Evolutionary conservation across 805 yeast species (phyloP).

Genomic region (Ogataea philodendri): DNA sequence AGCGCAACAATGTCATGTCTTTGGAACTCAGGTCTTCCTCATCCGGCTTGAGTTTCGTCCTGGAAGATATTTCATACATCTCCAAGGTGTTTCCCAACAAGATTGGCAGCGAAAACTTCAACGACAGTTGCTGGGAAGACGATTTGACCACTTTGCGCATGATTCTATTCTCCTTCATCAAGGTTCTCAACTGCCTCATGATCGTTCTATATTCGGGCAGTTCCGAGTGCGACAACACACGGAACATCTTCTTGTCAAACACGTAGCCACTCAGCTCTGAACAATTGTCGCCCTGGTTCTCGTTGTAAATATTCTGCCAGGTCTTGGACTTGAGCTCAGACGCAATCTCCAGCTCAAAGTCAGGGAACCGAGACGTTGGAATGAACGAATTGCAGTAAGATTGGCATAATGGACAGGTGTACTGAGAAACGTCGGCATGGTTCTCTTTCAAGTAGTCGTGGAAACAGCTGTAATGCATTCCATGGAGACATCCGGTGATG

Average conservation of each 20-base stretch:
- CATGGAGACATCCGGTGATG: slow-evolving; percentile 51
- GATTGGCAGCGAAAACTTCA: slow-evolving; percentile 23
- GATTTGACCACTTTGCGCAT: slow-evolving; percentile 16
- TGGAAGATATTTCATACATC: slow-evolving; percentile 57
- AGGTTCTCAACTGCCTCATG: slow-evolving; percentile 24
- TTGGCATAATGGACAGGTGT: slow-evolving; percentile 52
- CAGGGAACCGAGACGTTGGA: slow-evolving; percentile 39
- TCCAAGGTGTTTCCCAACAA: slow-evolving; percentile 49
- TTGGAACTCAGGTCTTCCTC: slow-evolving; percentile 17
- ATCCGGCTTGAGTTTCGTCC: slow-evolving; percentile 37
- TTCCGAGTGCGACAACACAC: slow-evolving; percentile 24
- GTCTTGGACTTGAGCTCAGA: slow-evolving; percentile 14
- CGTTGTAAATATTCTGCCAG: slow-evolving; percentile 27
- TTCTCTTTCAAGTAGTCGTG: slow-evolving; percentile 30
- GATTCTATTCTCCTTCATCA: slow-evolving; percentile 18
- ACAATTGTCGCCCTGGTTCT: slow-evolving; percentile 33
- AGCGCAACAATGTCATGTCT: slow-evolving; percentile 35
- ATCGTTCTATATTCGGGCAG: slow-evolving; percentile 17
- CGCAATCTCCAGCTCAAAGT: slow-evolving; percentile 25
- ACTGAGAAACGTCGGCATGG: slow-evolving; percentile 20
- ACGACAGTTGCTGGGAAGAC: slow-evolving; percentile 9
- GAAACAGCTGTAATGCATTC: slow-evolving; percentile 49
- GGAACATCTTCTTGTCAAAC: slow-evolving; percentile 29
- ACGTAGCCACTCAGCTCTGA: slow-evolving; percentile 27
- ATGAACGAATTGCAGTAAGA: slow-evolving; percentile 43